Conservation (phyloP, 768 basidiomycete genomes). For the Podaxis pistillaris region DNA sequence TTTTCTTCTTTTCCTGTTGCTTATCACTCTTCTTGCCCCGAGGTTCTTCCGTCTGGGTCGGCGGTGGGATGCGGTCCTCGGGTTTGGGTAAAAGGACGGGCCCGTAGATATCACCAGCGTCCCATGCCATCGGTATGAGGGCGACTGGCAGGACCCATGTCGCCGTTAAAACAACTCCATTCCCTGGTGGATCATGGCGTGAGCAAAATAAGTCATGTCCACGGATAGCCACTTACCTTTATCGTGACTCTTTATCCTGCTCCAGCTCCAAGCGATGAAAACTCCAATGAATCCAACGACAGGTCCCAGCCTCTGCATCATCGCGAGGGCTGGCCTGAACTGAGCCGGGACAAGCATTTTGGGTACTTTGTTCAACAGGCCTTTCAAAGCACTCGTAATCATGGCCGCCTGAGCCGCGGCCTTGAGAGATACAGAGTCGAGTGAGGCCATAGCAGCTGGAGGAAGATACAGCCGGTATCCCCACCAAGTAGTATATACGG, state of each 20-base stretch:
- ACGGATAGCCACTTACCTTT: constrained; percentile 42
- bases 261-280: constrained; percentile 81
- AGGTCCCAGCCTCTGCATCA: constrained; percentile 64
- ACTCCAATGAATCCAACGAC: constrained; percentile 71
- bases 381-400: constrained; percentile 71
- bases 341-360: constrained; percentile 56
- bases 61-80: constrained; percentile 19
- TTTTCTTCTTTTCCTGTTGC: constrained; percentile 16
- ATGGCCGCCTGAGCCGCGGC: constrained; percentile 74
- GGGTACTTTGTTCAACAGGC: constrained; percentile 68
- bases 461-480: constrained; percentile 79
- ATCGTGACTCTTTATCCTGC: constrained; percentile 62
- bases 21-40: constrained; percentile 14
- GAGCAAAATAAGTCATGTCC: constrained; percentile 13
- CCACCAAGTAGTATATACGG: constrained; percentile 77
- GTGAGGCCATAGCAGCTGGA: constrained; percentile 64
- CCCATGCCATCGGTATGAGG: constrained; percentile 74
- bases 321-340: constrained; percentile 50
- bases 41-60: constrained; percentile 8
- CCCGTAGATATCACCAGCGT: constrained; percentile 43
- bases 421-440: constrained; percentile 62
- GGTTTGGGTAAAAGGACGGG: constrained; percentile 26
- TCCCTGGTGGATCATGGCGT: constrained; percentile 38
- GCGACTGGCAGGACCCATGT: constrained; percentile 81
- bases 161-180: constrained; percentile 79